phyloP scores from a whole-genome alignment of 768 basidiomycete genomes.

The Pleurotus djamor region DNA sequence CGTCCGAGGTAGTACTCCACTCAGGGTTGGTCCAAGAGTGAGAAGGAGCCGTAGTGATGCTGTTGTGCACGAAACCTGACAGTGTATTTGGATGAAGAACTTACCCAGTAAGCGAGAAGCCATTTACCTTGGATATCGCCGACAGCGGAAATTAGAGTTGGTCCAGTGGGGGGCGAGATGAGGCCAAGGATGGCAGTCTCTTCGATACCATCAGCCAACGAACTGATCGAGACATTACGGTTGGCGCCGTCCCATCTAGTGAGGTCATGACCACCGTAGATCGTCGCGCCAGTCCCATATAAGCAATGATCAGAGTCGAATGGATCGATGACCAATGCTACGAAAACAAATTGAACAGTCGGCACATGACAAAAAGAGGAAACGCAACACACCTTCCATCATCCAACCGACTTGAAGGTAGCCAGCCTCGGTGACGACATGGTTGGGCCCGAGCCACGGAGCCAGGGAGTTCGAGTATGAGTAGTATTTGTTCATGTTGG shows the following conservation, averaged over 20 bases:
- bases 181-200: conserved; percentile 34
- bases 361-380: background rate
- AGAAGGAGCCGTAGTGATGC: conserved; percentile 36
- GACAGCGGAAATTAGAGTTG: conserved; percentile 27
- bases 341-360: background rate
- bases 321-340: conserved; percentile 57
- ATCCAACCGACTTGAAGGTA: conserved; percentile 64
- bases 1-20: conserved; percentile 43
- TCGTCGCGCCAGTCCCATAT: conserved; percentile 67
- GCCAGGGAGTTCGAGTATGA: conserved; percentile 52
- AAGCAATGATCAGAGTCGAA: conserved; percentile 71
- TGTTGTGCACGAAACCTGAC: conserved; percentile 46
- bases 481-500: conserved; percentile 48
- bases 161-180: conserved; percentile 39
- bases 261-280: conserved; percentile 55
- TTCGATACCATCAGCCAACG: conserved; percentile 40
- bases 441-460: conserved; percentile 57
- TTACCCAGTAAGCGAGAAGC: no score
- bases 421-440: conserved; percentile 39
- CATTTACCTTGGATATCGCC: conserved; percentile 32
- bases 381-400: conserved; percentile 50
- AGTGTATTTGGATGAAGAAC: no score
- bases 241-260: conserved; percentile 31
- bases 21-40: conserved; percentile 41
- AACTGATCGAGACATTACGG: conserved; percentile 38